A percentile compares a stretch with the other conserved stretches of the same genome.
Evolutionary conservation across 768 basidiomycete genomes (phyloP).

Genomic region (Trametes cubensis): DNA sequence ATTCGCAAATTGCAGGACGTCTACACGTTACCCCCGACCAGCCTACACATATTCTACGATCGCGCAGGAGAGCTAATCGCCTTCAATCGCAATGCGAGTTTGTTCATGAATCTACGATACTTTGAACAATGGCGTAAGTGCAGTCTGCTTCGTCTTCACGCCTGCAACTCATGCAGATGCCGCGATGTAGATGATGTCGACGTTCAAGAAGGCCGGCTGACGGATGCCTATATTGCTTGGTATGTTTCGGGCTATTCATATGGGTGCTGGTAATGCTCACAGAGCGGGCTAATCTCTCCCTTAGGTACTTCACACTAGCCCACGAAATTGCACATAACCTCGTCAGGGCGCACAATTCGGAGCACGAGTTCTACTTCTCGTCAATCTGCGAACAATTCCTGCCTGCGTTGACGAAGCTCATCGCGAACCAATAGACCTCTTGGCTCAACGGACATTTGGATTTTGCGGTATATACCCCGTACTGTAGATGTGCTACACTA

Average conservation of each 20-base stretch:
- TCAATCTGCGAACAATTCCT: conserved; percentile 79
- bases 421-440: conserved; percentile 10
- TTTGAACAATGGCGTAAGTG: conserved; percentile 86
- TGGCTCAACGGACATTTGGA: conserved; percentile 1
- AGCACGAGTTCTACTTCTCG: conserved; percentile 95
- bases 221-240: conserved; percentile 82
- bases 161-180: not conserved
- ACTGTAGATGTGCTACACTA: not conserved
- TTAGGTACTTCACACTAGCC: conserved; percentile 87
- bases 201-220: conserved; percentile 53
- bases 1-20: conserved; percentile 66
- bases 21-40: conserved; percentile 72
- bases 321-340: conserved; percentile 95
- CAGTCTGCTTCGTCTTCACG: not conserved
- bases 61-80: conserved; percentile 80
- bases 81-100: conserved; percentile 87
- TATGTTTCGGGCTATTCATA: conserved; percentile 33
- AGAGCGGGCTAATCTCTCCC: not conserved
- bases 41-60: conserved; percentile 89
- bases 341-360: conserved; percentile 82
- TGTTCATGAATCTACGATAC: conserved; percentile 88
- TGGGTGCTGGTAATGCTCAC: not conserved
- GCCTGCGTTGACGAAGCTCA: conserved; percentile 19
- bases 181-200: conserved; percentile 66
- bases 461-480: not conserved